phyloP scores from a whole-genome alignment of 2,329 filamentous ascomycete species.

The Pestalotiopsis fici region DNA sequence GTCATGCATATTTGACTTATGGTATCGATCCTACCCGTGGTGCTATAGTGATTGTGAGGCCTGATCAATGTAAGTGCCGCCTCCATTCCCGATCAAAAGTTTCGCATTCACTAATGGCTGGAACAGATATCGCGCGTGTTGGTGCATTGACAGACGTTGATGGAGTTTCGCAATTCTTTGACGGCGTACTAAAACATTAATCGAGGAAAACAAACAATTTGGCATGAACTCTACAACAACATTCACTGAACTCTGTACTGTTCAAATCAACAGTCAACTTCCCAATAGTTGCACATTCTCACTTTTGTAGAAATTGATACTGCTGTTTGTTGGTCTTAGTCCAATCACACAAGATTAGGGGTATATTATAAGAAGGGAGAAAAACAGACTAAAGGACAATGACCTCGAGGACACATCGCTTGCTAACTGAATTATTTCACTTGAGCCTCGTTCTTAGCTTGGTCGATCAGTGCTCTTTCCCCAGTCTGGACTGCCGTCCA shows the following conservation, averaged over 20 bases:
- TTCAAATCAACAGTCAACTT: background rate
- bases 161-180: background rate
- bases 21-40: conserved; percentile 48
- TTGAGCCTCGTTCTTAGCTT: too few species aligned
- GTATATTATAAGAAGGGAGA: background rate
- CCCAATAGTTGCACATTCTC: background rate
- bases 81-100: background rate
- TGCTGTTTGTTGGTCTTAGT: background rate
- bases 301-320: background rate
- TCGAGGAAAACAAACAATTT: background rate
- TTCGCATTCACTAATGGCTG: background rate
- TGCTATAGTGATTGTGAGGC: conserved; percentile 55
- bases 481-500: conserved; percentile 17
- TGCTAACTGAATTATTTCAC: background rate
- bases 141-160: background rate
- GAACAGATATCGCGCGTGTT: background rate
- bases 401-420: background rate
- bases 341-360: background rate
- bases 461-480: background rate
- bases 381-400: background rate
- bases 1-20: conserved; percentile 57
- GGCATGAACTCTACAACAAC: background rate
- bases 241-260: background rate
- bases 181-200: background rate
- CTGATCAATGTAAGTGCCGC: conserved; percentile 57